These are phyloP conservation scores for Chaetomium olivaceum DNA, from an alignment of 2,329 filamentous ascomycete genomes.

Conservation along the genomic window DNA sequence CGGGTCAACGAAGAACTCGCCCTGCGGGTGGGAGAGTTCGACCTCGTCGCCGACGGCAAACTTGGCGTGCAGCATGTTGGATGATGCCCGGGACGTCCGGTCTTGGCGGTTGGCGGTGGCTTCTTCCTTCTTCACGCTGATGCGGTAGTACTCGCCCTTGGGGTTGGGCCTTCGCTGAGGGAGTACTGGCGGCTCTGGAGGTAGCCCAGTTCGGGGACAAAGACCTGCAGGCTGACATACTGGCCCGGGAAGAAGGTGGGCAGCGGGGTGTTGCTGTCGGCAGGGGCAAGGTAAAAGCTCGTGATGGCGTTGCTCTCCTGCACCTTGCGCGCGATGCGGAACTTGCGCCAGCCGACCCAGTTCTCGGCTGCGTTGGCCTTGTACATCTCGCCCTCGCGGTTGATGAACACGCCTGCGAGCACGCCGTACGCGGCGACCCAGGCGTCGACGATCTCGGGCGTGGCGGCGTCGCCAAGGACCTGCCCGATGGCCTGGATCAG, in stretches of 20 bases:
- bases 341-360: conserved; percentile 69
- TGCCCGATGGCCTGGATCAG: conserved; percentile 67
- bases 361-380: conserved; percentile 48
- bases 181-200: conserved; percentile 75
- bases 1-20: conserved; percentile 63
- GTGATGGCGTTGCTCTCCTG: conserved; percentile 67
- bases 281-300: conserved; percentile 67
- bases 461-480: conserved; percentile 67
- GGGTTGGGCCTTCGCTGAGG: conserved; percentile 57
- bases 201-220: conserved; percentile 60
- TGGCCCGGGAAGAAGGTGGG: conserved; percentile 69
- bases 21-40: conserved; percentile 56
- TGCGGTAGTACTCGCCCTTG: conserved; percentile 64
- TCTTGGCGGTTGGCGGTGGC: conserved; percentile 38
- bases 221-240: conserved; percentile 65
- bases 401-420: conserved; percentile 71
- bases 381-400: conserved; percentile 64
- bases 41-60: conserved; percentile 54
- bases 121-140: conserved; percentile 70
- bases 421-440: conserved; percentile 74
- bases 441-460: conserved; percentile 64
- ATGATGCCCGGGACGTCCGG: conserved; percentile 49
- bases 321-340: conserved; percentile 64
- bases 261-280: conserved; percentile 57
- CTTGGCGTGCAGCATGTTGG: conserved; percentile 53